Evolutionary conservation across 139 green algal genomes (phyloP), one percentile per base, ranked within the genome.

Genomic region (Mesostigma viride): DNA sequence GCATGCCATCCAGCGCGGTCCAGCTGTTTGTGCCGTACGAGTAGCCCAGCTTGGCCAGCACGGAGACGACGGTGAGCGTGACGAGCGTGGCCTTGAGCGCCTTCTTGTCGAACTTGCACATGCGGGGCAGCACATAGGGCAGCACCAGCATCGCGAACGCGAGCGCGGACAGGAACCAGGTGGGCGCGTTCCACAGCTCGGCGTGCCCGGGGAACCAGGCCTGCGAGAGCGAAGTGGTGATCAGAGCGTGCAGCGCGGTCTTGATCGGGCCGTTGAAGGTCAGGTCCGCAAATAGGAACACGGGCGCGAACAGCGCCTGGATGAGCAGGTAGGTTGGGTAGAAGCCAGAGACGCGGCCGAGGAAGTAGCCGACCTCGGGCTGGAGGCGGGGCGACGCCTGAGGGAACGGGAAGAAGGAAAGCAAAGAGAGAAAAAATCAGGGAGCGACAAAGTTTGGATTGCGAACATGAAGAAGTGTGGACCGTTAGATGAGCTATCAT

Each of bases 101-200:
- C 33, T 69, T 56, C 30, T 70, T 70, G 3, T 35, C 47, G 36
- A 48, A 61, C 31, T 57, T 33, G 27, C 64, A 64, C n/a, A 77
- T 63, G 22, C 32, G 24, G 6, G 63, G 63, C 2, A 77, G 64
- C 31, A 57, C 63, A 26, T 66, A 77, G 2, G 70, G 70, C 30
- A 77, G 35, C 28, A 46, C 57, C 8, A 70, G 27, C 53, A 69
- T 72, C 11, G 64, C 64, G 27, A 77, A 71, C 17, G 70, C 58
- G 3, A 77, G 47, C 53, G 70, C 70, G 36, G 53, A 68, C 3
- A 77, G 45, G 66, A 77, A 77, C 70, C 70, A 77, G 35, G 70
- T 69, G 34, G 70, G 70, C 44, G 70, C 70, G 64, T 77, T 77
- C 70, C 70, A 77, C 35, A 75, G 62, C 61, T 75, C 69, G 1